Conservation (phyloP, 176 grass and related monocot genomes). For the Eragrostis curvula region DNA sequence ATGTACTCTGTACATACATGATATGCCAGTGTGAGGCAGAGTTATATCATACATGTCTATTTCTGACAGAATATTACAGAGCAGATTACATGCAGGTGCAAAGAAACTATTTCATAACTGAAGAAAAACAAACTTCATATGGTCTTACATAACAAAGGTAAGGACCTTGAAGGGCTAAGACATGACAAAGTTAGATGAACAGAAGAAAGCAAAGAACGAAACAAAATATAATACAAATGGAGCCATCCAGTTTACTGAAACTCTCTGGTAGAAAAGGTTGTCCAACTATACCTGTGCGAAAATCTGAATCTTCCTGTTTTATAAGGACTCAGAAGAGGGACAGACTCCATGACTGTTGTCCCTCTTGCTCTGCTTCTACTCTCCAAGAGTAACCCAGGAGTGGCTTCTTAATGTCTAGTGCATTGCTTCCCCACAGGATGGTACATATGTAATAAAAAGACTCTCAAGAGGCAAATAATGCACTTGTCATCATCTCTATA, state of each 20-base stretch:
- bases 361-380: neutral
- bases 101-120: conserved; percentile 19
- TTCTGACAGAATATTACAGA: neutral
- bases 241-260: conserved; percentile 18
- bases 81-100: neutral
- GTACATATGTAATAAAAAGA: neutral
- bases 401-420: conserved; percentile 11
- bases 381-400: conserved; percentile 11
- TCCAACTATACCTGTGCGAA: conserved; percentile 47
- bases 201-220: neutral
- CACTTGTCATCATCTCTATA: neutral
- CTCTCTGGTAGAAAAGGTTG: neutral
- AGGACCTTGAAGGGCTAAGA: neutral
- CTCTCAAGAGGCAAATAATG: neutral
- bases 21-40: neutral
- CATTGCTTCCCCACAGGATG: neutral
- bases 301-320: conserved; percentile 45
- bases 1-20: neutral
- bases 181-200: neutral
- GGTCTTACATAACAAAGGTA: neutral
- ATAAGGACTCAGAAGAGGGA: conserved; percentile 44
- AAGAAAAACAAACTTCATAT: neutral
- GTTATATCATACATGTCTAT: neutral
- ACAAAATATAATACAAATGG: neutral
- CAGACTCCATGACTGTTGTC: conserved; percentile 22